A percentile compares a stretch with the other conserved stretches of the same genome.
phyloP scores from a whole-genome alignment of 2,329 filamentous ascomycete genomes.

The Elsinoe ampelina region DNA sequence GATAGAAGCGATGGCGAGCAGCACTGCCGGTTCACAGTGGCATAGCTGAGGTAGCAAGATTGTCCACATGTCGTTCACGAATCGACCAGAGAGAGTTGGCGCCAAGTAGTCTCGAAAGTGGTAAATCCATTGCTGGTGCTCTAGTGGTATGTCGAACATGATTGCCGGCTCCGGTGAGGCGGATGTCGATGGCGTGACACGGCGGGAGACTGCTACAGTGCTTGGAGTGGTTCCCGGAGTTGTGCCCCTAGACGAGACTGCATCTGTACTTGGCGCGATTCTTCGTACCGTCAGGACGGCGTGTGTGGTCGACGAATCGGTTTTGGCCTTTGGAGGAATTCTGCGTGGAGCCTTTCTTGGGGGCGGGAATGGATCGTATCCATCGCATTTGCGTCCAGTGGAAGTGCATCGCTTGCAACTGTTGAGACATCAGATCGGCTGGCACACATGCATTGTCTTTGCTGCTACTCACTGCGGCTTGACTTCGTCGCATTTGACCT shows the following conservation, averaged over 20 bases:
- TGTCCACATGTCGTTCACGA: conserved; percentile 24
- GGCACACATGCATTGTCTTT: not conserved
- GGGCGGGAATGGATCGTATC: conserved; percentile 31
- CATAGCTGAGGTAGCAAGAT: conserved; percentile 24
- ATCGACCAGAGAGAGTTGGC: conserved; percentile 19
- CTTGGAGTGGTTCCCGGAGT: not conserved
- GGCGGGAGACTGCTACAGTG: not conserved
- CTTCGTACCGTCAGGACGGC: not conserved
- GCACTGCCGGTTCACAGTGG: conserved; percentile 24
- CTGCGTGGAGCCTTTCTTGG: not conserved
- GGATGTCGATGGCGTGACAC: not conserved
- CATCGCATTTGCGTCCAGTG: conserved; percentile 49
- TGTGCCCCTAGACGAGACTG: not conserved
- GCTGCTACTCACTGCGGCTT: not conserved
- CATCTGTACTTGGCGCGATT: not conserved
- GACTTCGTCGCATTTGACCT: conserved; percentile 13
- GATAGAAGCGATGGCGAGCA: conserved; percentile 27
- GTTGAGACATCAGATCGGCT: not conserved
- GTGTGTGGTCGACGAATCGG: not conserved
- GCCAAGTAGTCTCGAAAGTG: conserved; percentile 22
- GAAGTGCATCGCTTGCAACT: conserved; percentile 34
- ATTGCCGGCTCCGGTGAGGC: not conserved
- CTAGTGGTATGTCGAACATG: not conserved
- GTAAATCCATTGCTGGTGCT: conserved; percentile 15
- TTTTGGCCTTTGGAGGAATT: not conserved